A percentile compares a stretch with the other conserved stretches of the same genome.
Conservation (phyloP, 1,139 yeast species). For the Wickerhamiella pararugosa region DNA sequence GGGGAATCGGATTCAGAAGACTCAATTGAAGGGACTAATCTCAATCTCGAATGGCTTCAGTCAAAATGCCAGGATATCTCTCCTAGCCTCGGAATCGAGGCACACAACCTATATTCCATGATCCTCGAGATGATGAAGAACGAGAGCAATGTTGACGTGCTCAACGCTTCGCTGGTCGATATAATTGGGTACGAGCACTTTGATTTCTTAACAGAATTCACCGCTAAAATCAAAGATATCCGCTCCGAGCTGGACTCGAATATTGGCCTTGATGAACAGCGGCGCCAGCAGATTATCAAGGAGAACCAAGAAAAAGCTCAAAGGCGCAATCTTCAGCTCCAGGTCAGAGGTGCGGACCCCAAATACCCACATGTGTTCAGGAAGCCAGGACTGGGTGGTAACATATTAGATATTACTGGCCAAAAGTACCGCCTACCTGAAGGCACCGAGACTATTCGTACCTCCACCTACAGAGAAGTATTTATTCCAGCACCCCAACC, state of each 20-base stretch:
- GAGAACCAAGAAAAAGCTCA: conserved; percentile 33
- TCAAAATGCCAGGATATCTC: conserved; percentile 5
- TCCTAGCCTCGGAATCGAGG: conserved; percentile 10
- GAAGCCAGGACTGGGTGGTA: conserved; percentile 44
- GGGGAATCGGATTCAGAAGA: conserved; percentile 5
- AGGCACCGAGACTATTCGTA: conserved; percentile 55
- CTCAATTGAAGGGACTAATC: not conserved
- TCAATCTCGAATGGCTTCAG: not conserved
- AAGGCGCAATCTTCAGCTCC: conserved; percentile 37
- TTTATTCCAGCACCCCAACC: conserved; percentile 52
- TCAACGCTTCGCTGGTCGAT: conserved; percentile 58
- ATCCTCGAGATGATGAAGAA: conserved; percentile 21
- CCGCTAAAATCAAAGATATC: conserved; percentile 29
- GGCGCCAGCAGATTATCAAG: conserved; percentile 41
- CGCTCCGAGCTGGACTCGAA: conserved; percentile 1
- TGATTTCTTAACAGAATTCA: conserved; percentile 59
- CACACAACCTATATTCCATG: conserved; percentile 16
- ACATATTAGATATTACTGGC: conserved; percentile 62
- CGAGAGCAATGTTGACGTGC: conserved; percentile 39
- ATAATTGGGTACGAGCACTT: conserved; percentile 74
- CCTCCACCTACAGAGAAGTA: conserved; percentile 63
- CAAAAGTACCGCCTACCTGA: conserved; percentile 63
- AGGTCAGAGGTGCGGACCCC: conserved; percentile 33
- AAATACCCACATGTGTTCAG: conserved; percentile 82
- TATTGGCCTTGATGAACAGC: conserved; percentile 36